A percentile compares a stretch with the other conserved stretches of the same genome.
These are phyloP conservation scores for Hemileia vastatrix DNA, from an alignment of 1,284 basidiomycete genomes.

Conservation along the genomic window DNA sequence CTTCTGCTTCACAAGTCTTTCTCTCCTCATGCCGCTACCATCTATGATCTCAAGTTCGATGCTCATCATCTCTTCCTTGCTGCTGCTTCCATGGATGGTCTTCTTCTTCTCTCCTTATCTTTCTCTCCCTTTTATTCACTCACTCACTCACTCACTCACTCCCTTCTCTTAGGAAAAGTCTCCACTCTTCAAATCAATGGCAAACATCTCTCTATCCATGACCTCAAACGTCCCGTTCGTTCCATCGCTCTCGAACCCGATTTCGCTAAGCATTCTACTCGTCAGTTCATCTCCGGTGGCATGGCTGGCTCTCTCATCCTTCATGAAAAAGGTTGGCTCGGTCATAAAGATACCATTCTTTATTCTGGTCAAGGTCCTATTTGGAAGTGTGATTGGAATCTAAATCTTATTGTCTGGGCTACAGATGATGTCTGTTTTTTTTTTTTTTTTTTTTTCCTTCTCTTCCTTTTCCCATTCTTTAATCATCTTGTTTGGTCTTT, in stretches of 20 bases:
- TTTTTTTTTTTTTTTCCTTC: too few species aligned
- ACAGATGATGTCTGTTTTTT: slow-evolving; percentile 63
- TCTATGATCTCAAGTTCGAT: slow-evolving; percentile 78
- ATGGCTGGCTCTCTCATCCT: slow-evolving; percentile 76
- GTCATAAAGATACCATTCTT: slow-evolving; percentile 78
- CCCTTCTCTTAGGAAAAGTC: slow-evolving; percentile 59
- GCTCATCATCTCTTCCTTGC: slow-evolving; percentile 77
- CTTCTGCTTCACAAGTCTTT: slow-evolving; percentile 81
- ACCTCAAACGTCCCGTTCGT: slow-evolving; percentile 86
- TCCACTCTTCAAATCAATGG: slow-evolving; percentile 74
- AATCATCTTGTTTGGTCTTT: too few species aligned
- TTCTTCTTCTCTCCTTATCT: too few species aligned
- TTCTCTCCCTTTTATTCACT: too few species aligned
- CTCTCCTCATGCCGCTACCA: slow-evolving; percentile 80
- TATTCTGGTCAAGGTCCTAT: slow-evolving; percentile 88
- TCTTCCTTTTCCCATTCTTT: too few species aligned
- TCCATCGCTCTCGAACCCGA: slow-evolving; percentile 82
- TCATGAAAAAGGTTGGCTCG: slow-evolving; percentile 93
- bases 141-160: slow-evolving; percentile 1
- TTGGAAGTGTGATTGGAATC: slow-evolving; percentile 81
- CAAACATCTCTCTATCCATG: slow-evolving; percentile 66
- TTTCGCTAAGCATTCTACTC: slow-evolving; percentile 67
- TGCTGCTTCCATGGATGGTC: slow-evolving; percentile 91
- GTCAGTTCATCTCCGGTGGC: slow-evolving; percentile 87
- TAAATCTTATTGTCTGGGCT: slow-evolving; percentile 85